Percentiles rank a stretch among this genome's conserved stretches.
These are phyloP conservation scores for Aegilops bicornis DNA, from an alignment of 176 grass and related monocot genomes.

Conservation along the genomic window DNA sequence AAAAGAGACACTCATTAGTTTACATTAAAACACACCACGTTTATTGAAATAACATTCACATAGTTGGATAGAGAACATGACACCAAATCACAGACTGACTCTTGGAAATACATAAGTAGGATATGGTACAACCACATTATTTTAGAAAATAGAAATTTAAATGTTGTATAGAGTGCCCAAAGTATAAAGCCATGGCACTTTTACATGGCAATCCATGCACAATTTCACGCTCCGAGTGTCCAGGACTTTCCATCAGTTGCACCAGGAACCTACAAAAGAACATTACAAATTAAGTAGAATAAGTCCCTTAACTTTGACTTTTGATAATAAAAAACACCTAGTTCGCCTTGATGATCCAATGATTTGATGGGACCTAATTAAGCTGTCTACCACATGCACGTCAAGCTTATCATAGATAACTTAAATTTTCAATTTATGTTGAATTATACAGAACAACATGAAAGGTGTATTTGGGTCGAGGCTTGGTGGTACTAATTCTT, in stretches of 20 bases:
- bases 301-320: too few relatives aligned
- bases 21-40: background rate
- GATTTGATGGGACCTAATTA: background rate
- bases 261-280: background rate
- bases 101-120: background rate
- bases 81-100: background rate
- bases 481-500: background rate
- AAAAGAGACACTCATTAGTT: background rate
- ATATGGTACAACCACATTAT: background rate
- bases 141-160: background rate
- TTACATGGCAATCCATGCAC: background rate
- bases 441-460: background rate
- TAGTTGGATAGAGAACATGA: background rate
- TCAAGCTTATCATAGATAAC: background rate
- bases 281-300: background rate
- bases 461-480: background rate
- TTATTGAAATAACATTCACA: background rate
- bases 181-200: background rate
- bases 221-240: background rate
- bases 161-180: background rate
- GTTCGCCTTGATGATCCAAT: too few relatives aligned
- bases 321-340: too few relatives aligned
- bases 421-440: background rate
- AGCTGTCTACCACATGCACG: background rate
- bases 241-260: slow-evolving; percentile 7